Evolutionary conservation across 1,139 yeast genomes (phyloP), one percentile per base, ranked within the genome.

Genomic region (Yamadazyma atmosphaerica): DNA sequence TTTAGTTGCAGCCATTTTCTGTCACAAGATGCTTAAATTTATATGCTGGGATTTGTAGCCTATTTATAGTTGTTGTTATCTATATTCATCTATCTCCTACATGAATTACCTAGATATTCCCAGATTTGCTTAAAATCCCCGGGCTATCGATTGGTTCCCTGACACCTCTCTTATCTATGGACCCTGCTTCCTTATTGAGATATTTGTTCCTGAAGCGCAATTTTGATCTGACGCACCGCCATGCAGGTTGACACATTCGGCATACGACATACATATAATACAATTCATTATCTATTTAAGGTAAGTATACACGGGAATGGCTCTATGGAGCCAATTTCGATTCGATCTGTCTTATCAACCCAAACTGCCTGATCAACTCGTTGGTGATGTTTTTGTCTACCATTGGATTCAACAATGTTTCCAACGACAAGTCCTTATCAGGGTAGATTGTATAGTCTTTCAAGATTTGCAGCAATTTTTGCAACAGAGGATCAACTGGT

Each of bases 321-420:
- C n/a, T 30, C 15, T 7, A 32, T 14, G 4, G n/a, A n/a, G 11
- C 4, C n/a, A 34, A 22, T 16, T 31, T 14, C 33, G 40, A 34
- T 40, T 43, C 58, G 38, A 41, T 46, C 48, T 38, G 51, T 45
- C 44, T 59, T 43, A 36, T 30, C 19, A 68, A 50, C 9, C 61
- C 60, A 35, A 63, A 53, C 26, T 68, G 55, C 21, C 76, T 55
- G 14, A 70, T 50, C 18, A 71, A 60, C 48, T 72, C 77, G 50
- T 60, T 64, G 17, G 70, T 63, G 33, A 71, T 59, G 35, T 57
- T 60, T 16, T 54, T 52, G 43, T 72, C 75, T 16, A 68, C 60
- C 2, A 61, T 54, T 2, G 74, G 68, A 7, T 71, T 62, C 31
- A 70, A 52, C 38, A 63, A 56, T 1, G 65, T 60, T 33, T 72